phyloP scores from a whole-genome alignment of 2,329 filamentous ascomycete species.

The Tolypocladium paradoxum region DNA sequence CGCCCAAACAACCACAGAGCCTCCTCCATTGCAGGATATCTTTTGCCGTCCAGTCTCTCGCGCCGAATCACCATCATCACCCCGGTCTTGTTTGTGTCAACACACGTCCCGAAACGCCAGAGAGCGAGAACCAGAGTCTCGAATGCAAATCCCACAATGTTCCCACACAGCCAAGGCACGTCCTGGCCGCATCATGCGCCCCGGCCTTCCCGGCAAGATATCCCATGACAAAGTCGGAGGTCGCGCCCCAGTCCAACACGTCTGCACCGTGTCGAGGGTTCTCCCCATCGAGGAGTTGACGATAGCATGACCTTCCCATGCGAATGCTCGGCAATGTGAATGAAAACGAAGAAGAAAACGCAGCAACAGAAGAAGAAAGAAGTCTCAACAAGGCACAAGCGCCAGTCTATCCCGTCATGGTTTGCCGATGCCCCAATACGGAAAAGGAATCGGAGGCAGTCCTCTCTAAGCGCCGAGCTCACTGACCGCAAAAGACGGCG shows the following conservation, averaged over 20 bases:
- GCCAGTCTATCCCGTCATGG: neutral
- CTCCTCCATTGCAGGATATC: neutral
- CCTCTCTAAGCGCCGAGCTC: slow-evolving; percentile 20
- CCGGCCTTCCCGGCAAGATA: neutral
- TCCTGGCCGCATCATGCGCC: neutral
- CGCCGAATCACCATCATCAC: neutral
- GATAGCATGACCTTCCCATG: neutral
- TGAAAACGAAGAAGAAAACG: neutral
- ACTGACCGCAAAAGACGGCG: slow-evolving; percentile 24
- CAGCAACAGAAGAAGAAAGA: neutral
- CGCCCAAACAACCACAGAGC: neutral
- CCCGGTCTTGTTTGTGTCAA: neutral
- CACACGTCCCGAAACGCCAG: neutral
- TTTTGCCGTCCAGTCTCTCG: neutral
- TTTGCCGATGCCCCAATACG: neutral
- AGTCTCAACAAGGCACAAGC: neutral
- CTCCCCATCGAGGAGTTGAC: neutral
- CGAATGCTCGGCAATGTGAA: neutral
- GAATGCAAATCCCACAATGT: neutral
- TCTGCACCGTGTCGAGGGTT: neutral
- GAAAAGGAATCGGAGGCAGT: neutral
- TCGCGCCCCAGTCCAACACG: neutral
- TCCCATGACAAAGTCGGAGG: neutral
- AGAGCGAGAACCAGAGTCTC: neutral
- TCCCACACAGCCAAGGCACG: neutral